These are phyloP conservation scores for Paradendryphiella salina DNA, from an alignment of 2,329 filamentous ascomycete species.

Conservation along the genomic window DNA sequence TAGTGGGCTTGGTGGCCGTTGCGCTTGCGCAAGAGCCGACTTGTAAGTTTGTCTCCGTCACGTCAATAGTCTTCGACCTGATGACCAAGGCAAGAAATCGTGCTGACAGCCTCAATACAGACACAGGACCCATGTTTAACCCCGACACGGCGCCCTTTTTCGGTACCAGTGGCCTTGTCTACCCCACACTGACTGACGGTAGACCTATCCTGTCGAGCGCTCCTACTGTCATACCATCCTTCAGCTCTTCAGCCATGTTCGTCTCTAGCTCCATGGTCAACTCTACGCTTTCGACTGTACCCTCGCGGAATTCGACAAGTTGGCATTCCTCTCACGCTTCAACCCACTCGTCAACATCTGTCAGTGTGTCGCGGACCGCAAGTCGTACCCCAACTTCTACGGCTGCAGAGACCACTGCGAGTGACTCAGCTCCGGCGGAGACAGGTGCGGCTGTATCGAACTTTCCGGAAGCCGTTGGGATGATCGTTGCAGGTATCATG, in stretches of 20 bases:
- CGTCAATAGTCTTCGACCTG: not conserved
- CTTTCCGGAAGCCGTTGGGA: conserved; percentile 21
- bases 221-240: conserved; percentile 10
- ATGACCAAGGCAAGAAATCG: not conserved
- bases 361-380: conserved; percentile 12
- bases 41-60: conserved; percentile 3
- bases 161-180: conserved; percentile 20
- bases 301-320: conserved; percentile 6
- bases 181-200: conserved; percentile 18
- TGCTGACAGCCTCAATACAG: conserved; percentile 8
- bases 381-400: conserved; percentile 6
- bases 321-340: conserved; percentile 4
- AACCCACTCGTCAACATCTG: conserved; percentile 1
- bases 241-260: conserved; percentile 7
- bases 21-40: conserved; percentile 8
- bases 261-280: conserved; percentile 3
- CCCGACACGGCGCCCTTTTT: conserved; percentile 25
- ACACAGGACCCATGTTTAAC: conserved; percentile 25
- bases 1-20: conserved; percentile 4
- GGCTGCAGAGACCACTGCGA: conserved; percentile 11
- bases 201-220: conserved; percentile 11
- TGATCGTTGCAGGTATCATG: conserved; percentile 26
- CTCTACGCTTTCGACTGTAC: conserved; percentile 7
- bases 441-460: conserved; percentile 25
- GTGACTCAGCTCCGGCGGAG: conserved; percentile 16